Conservation (phyloP, 257 asterid genomes). For the Solanum bulbocastanum region DNA sequence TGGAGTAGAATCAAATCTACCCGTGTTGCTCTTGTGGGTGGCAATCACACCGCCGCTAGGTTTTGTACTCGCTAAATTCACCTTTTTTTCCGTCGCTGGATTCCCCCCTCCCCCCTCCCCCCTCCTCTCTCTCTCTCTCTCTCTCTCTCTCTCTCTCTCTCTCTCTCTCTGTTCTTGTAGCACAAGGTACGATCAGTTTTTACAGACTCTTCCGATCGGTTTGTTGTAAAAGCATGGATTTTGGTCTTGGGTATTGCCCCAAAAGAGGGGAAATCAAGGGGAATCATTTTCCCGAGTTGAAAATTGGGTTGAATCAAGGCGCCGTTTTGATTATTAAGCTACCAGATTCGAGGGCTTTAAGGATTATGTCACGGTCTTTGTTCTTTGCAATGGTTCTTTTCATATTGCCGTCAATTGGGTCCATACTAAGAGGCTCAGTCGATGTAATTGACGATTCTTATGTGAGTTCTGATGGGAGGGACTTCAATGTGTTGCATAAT, state of each 20-base stretch:
- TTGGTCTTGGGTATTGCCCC: conserved; percentile 12
- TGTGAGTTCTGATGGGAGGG: neutral
- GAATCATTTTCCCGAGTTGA: conserved; percentile 3
- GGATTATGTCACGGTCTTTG: conserved; percentile 45
- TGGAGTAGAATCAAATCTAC: conserved; percentile 28
- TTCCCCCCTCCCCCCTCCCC: neutral
- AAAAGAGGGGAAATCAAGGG: conserved; percentile 1
- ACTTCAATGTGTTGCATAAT: conserved; percentile 23
- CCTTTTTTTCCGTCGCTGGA: neutral
- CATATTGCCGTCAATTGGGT: conserved; percentile 23
- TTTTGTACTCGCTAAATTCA: conserved; percentile 62
- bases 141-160: neutral
- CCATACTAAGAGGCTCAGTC: conserved; percentile 20
- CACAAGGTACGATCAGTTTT: neutral
- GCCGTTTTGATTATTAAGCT: conserved; percentile 37
- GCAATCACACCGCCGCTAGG: conserved; percentile 79
- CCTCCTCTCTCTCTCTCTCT: conserved; percentile 10
- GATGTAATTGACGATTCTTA: neutral
- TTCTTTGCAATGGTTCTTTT: conserved; percentile 44
- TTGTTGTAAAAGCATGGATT: conserved; percentile 18
- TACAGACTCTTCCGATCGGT: neutral
- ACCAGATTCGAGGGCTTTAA: conserved; percentile 50
- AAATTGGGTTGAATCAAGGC: conserved; percentile 20
- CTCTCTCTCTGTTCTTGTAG: conserved; percentile 12
- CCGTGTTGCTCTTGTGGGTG: conserved; percentile 73